phyloP scores from a whole-genome alignment of 768 basidiomycete species.

The Cystobasidium ongulense region DNA sequence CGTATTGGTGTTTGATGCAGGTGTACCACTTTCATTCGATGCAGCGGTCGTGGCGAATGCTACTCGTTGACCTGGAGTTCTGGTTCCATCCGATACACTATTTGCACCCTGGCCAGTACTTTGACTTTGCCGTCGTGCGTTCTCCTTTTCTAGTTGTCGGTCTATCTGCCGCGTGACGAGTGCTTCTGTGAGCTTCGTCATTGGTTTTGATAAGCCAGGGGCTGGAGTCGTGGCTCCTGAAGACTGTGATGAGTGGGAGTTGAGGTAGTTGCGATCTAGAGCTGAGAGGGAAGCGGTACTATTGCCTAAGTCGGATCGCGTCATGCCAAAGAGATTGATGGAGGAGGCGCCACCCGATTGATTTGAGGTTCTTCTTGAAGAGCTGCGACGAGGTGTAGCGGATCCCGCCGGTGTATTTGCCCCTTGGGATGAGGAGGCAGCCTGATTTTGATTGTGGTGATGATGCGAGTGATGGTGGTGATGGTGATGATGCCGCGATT shows the following conservation, averaged over 20 bases:
- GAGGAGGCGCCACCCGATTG: neutral
- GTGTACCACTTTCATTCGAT: neutral
- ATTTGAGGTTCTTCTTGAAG: neutral
- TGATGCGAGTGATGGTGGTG: constrained; percentile 31
- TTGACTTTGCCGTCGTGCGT: neutral
- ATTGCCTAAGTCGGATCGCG: neutral
- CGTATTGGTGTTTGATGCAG: constrained; percentile 42
- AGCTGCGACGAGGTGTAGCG: constrained; percentile 10
- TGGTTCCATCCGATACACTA: neutral
- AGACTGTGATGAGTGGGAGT: neutral
- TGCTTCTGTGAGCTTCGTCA: constrained; percentile 37
- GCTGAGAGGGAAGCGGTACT: neutral
- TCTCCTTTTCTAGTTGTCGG: constrained; percentile 40
- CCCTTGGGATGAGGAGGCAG: neutral
- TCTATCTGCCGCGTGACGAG: constrained; percentile 35
- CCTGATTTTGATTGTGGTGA: constrained; percentile 47
- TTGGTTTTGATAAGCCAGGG: constrained; percentile 13
- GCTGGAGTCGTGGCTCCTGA: constrained; percentile 17
- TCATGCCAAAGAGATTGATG: constrained; percentile 23
- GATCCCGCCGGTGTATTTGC: neutral
- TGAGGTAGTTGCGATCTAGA: neutral
- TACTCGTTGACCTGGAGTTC: neutral
- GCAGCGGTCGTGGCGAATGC: neutral
- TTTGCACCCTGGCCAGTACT: neutral
- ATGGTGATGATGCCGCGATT: constrained; percentile 4